Evolutionary conservation across 2,329 filamentous ascomycete genomes (phyloP).

Genomic region (Monilinia vaccinii-corymbosi): DNA sequence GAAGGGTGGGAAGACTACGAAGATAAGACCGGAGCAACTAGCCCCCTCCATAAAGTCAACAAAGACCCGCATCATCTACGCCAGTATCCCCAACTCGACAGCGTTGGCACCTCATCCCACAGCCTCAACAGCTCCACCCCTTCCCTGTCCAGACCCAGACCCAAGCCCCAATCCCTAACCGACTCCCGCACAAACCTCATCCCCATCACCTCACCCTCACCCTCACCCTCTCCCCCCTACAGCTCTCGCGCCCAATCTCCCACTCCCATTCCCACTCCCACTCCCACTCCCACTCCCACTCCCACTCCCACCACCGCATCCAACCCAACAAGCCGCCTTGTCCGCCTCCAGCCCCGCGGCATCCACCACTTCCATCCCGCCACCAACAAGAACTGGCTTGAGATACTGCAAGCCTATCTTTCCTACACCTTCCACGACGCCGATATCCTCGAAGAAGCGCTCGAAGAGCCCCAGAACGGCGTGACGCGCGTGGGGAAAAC

Average conservation of each 20-base stretch:
- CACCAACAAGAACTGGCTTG: constrained; percentile 5
- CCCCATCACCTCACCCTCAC: not conserved
- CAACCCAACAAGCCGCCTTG: not conserved
- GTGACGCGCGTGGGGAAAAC: constrained; percentile 14
- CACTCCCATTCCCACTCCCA: not conserved
- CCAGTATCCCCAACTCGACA: not conserved
- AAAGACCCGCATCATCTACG: not conserved
- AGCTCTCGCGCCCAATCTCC: not conserved
- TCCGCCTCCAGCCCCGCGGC: not conserved
- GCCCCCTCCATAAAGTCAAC: not conserved
- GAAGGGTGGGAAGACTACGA: not conserved
- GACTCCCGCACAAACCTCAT: not conserved
- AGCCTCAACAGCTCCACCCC: not conserved
- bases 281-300: not conserved
- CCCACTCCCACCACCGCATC: not conserved
- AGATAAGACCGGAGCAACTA: not conserved
- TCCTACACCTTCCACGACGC: constrained; percentile 15
- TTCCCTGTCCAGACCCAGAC: not conserved
- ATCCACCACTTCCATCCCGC: not conserved
- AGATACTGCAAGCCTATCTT: constrained; percentile 12
- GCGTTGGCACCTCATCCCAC: not conserved
- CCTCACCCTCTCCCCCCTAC: not conserved
- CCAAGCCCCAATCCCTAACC: not conserved
- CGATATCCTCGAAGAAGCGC: constrained; percentile 20
- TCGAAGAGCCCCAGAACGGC: constrained; percentile 16